Evolutionary conservation across 2,329 filamentous ascomycete genomes (phyloP), one percentile per base, ranked within the genome.

Genomic region (Microascus cirrosus): DNA sequence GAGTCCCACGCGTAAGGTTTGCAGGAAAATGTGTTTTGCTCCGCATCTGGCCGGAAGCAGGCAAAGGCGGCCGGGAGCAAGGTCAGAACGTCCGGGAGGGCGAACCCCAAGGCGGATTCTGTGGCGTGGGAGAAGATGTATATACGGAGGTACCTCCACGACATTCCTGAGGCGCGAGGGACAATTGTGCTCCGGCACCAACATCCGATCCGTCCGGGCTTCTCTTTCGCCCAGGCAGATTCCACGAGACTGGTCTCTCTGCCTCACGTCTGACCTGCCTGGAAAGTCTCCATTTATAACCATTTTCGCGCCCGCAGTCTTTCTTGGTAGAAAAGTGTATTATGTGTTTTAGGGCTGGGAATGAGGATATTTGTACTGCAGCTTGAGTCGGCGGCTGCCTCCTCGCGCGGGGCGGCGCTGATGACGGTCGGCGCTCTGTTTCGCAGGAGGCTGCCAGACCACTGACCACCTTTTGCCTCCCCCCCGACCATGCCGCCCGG

Each of bases 141-240:
- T 20, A 54, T 3, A 20, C 32, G 32, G 53, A 20, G 32, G 39
- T 56, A 51, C 55, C 42, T 56, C 55, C 42, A 24, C 55, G 28
- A 32, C 39, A 51, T 34, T 56, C 18, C 55, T 34, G 25, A 50
- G 55, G 55, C 42, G 28, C 25, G 10, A 24, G 55, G 25, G 42
- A 32, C n/a, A n/a, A 11, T 50, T 32, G 18, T 12, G 24, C 42
- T 35, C 55, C 55, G 55, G 55, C 55, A 51, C 45, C 12, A 32
- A 51, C 55, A 56, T 56, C 55, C 55, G 55, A 51, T 34, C 55
- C 55, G 55, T 32, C 55, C 55, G 55, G 55, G 55, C 55, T 51
- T 56, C 42, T 34, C 42, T 22, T 13, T n/a, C 39, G 24, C 15
- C 8, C 45, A 15, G 18, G 36, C 28, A 12, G 18, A 42, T 42